Evolutionary conservation across 495 filamentous ascomycete genomes (phyloP).

Genomic region (Recurvomyces mirabilis): DNA sequence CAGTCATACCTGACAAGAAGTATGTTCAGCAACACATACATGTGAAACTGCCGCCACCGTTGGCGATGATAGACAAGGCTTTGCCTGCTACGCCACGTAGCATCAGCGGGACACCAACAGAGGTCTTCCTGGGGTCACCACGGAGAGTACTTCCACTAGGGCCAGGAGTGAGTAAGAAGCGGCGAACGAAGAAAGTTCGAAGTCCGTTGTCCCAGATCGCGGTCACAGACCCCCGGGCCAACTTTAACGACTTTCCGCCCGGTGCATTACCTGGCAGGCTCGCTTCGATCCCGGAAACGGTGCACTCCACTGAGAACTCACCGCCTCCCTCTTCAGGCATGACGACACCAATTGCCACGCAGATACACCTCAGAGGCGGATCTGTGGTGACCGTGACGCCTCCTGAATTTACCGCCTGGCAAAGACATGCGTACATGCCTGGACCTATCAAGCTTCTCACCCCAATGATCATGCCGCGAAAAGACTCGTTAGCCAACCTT

Average conservation of each 20-base stretch:
- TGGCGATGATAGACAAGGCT: conserved; percentile 2
- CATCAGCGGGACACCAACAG: conserved; percentile 11
- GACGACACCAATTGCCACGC: conserved; percentile 9
- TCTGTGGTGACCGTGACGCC: conserved; percentile 20
- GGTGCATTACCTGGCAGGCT: neutral
- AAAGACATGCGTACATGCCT: conserved; percentile 18
- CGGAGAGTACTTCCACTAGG: neutral
- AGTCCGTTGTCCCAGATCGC: conserved; percentile 12
- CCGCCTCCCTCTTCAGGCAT: conserved; percentile 7
- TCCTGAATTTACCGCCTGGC: conserved; percentile 21
- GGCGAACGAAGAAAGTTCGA: neutral
- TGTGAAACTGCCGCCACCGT: conserved; percentile 4
- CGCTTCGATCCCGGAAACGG: conserved; percentile 13
- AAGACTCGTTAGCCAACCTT: conserved; percentile 19
- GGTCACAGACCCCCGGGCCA: neutral
- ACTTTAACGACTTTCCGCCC: neutral
- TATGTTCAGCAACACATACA: neutral
- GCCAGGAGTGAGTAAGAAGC: neutral
- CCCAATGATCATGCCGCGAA: conserved; percentile 13
- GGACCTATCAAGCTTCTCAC: conserved; percentile 21
- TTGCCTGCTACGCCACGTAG: conserved; percentile 12
- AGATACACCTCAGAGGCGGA: conserved; percentile 17
- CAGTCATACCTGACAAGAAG: neutral
- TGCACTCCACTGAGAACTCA: neutral
- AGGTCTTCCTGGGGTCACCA: conserved; percentile 4